A percentile compares a stretch with the other conserved stretches of the same genome.
phyloP scores from a whole-genome alignment of 805 yeast species.

The Scheffersomyces coipomensis region DNA sequence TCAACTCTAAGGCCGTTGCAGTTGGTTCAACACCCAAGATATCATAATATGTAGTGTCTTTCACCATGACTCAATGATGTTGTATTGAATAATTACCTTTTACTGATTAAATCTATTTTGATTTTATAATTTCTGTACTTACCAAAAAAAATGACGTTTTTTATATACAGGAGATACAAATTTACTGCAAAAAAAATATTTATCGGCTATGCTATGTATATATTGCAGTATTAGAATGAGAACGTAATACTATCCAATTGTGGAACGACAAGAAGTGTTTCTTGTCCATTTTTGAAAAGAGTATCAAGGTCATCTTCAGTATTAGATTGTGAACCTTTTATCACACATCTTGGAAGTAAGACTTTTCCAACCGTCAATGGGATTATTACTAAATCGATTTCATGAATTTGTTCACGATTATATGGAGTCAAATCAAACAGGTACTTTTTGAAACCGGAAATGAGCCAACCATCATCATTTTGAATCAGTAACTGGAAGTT shows the following conservation, averaged over 20 bases:
- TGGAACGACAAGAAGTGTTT: conserved; percentile 69
- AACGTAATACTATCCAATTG: conserved; percentile 62
- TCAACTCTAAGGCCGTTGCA: conserved; percentile 80
- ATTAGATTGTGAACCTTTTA: conserved; percentile 43
- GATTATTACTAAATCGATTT: conserved; percentile 49
- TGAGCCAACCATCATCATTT: conserved; percentile 72
- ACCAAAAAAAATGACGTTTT: no score
- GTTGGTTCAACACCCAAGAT: conserved; percentile 61
- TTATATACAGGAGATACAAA: no score
- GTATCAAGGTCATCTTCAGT: conserved; percentile 59
- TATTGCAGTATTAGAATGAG: conserved; percentile 40
- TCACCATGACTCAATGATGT: no score
- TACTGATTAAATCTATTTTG: no score
- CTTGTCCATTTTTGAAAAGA: conserved; percentile 60
- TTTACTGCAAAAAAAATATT: no score
- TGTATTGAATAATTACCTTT: no score
- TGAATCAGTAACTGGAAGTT: conserved; percentile 47
- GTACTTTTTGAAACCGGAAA: conserved; percentile 68
- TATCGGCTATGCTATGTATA: not conserved
- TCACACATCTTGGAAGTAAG: conserved; percentile 58
- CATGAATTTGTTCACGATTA: conserved; percentile 8
- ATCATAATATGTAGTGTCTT: conserved; percentile 87
- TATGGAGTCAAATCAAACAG: conserved; percentile 39
- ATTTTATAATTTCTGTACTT: no score
- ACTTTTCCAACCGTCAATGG: conserved; percentile 80